Evolutionary conservation across 768 basidiomycete species (phyloP).

Genomic region (Trametes gibbosa): DNA sequence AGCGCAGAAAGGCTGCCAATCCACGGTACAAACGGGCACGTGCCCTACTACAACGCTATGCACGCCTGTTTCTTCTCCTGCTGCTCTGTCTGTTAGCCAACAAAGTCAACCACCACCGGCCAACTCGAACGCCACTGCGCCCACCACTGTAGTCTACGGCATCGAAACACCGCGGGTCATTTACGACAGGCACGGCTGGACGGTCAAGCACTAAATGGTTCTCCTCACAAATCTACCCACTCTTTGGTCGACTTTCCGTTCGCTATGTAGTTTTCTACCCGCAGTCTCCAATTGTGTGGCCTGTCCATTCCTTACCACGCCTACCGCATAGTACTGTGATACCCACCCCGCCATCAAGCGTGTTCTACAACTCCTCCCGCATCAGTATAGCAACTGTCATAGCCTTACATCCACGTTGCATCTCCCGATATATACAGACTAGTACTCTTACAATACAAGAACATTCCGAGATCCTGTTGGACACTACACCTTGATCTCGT

Average conservation of each 20-base stretch:
- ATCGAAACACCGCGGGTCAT: constrained; percentile 5
- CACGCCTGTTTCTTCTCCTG: background rate
- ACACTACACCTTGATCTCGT: constrained; percentile 10
- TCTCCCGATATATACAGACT: background rate
- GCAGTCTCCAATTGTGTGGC: background rate
- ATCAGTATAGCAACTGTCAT: background rate
- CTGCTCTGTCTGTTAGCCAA: background rate
- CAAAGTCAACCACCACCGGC: background rate
- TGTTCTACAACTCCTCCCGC: background rate
- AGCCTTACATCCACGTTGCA: background rate
- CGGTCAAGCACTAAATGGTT: background rate
- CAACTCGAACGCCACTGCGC: background rate
- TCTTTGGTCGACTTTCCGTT: background rate
- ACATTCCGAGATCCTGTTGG: background rate
- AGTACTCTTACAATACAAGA: background rate
- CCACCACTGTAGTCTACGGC: background rate
- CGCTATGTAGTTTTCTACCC: background rate
- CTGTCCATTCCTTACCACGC: background rate
- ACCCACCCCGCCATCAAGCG: background rate
- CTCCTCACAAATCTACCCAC: too few species aligned
- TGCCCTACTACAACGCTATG: background rate
- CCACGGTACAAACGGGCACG: too few species aligned
- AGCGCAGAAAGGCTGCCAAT: too few species aligned
- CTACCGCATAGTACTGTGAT: background rate
- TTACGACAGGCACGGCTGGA: constrained; percentile 6